Conservation (phyloP, 441 rosid species). For the Cnidoscolus chayamansa region DNA sequence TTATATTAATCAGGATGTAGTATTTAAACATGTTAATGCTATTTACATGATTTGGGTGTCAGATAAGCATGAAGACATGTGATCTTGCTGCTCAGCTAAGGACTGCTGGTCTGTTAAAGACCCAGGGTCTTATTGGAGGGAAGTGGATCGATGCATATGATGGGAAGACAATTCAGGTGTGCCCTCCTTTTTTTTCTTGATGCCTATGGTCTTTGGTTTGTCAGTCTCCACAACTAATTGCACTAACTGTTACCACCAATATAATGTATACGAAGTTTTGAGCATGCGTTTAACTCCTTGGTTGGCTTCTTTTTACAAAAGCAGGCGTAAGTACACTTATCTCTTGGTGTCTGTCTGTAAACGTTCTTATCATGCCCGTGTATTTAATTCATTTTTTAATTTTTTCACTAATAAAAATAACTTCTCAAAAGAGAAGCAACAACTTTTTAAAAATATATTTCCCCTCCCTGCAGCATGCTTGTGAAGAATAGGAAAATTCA, state of each 20-base stretch:
- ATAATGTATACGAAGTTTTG: background rate
- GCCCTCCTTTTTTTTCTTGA: background rate
- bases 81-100: conserved; percentile 45
- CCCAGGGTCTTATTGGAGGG: conserved; percentile 79
- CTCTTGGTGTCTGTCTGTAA: background rate
- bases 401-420: background rate
- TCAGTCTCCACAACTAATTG: background rate
- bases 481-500: background rate
- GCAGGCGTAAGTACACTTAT: background rate
- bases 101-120: conserved; percentile 54
- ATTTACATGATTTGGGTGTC: conserved; percentile 16
- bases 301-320: background rate
- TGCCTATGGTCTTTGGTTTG: background rate
- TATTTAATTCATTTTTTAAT: background rate
- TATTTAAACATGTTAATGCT: background rate
- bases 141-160: conserved; percentile 83
- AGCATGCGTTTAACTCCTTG: background rate
- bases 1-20: background rate
- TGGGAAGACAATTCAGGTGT: conserved; percentile 67
- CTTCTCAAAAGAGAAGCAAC: background rate
- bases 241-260: background rate
- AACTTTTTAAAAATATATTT: background rate
- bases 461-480: conserved; percentile 1
- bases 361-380: too few relatives aligned
- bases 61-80: conserved; percentile 57